Evolutionary conservation across 2,329 filamentous ascomycete genomes (phyloP), one percentile per base, ranked within the genome.

Genomic region (Botryotinia convoluta): DNA sequence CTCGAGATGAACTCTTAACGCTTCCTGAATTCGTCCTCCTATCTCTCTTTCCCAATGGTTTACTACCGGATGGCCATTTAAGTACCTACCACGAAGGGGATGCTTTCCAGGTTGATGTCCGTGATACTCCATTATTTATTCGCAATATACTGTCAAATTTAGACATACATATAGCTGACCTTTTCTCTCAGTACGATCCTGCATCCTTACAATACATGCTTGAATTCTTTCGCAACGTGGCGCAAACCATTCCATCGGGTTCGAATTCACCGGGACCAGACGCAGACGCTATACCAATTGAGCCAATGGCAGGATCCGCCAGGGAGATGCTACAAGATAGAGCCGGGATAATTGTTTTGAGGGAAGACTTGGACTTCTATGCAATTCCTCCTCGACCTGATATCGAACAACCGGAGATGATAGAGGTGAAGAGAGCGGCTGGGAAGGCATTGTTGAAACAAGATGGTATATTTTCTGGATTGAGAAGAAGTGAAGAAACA

Each of bases 141-240:
- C 76, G 77, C 73, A 77, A 77, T 75, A 74, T 80, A 73, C 76
- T 80, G 69, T 72, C 75, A 75, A 83, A 84, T 82, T 80, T 82
- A 78, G 78, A 83, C 80, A 81, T 83, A 71, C 68, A 81, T 79
- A 83, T 82, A 82, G 81, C 84, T 85, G 79, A 85, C 83, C 78
- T 76, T 77, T 78, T 74, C 76, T 76, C 84, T 78, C 85, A 99
- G 96, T 99, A 98, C 85, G 96, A 99, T 83, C 95, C 96, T 37
- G 91, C 91, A 71, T 98, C 95, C 65, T 89, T 99, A 72, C 94
- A 98, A 84, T 99, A 98, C 85, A 99, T 99, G 96, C 89, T 99
- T 77, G 95, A 98, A 80, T 99, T 99, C 84, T 99, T 99, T 86
- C 92, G 96, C 77, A 91, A 91, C 77, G 95, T 99, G 76, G 96